Percentiles rank a stretch among this genome's conserved stretches.
Evolutionary conservation across 352 stramenopile genomes (phyloP).

Genomic region (Phytophthora brassicae): DNA sequence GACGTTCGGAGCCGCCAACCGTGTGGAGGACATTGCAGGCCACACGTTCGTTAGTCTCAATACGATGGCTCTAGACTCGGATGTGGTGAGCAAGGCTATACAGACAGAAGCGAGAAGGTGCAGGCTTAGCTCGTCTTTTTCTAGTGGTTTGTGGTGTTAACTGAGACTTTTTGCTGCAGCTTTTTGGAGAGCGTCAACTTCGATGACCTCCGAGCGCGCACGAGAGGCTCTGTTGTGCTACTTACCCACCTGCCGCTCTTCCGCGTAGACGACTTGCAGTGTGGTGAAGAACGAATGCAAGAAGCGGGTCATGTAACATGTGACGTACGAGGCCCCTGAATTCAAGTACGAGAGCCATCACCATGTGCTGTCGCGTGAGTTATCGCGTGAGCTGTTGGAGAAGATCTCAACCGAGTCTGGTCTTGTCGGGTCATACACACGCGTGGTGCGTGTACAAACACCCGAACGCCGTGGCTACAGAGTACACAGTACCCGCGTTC

Average conservation of each 20-base stretch:
- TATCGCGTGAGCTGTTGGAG: constrained; percentile 54
- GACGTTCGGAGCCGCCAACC: constrained; percentile 63
- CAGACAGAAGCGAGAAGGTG: constrained; percentile 55
- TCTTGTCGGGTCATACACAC: constrained; percentile 80
- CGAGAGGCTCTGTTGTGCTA: constrained; percentile 42
- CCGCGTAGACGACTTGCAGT: constrained; percentile 57
- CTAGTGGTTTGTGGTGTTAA: background rate
- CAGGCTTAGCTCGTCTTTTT: too few relatives aligned
- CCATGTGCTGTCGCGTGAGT: constrained; percentile 62
- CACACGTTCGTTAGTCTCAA: constrained; percentile 73
- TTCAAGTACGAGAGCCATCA: constrained; percentile 67
- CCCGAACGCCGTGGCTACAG: constrained; percentile 18
- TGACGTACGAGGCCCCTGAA: constrained; percentile 77
- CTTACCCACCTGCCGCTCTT: constrained; percentile 68
- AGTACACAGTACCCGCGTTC: constrained; percentile 78
- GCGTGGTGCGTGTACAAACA: constrained; percentile 64
- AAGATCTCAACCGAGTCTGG: constrained; percentile 48
- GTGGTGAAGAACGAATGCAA: constrained; percentile 42
- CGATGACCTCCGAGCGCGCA: constrained; percentile 19
- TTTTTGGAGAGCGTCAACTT: constrained; percentile 53
- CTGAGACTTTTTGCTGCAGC: constrained; percentile 21
- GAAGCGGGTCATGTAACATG: constrained; percentile 74
- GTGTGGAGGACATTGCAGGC: constrained; percentile 41
- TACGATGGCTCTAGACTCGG: constrained; percentile 75
- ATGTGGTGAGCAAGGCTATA: constrained; percentile 52